phyloP scores from a whole-genome alignment of 768 basidiomycete genomes.

The Pisolithus orientalis region DNA sequence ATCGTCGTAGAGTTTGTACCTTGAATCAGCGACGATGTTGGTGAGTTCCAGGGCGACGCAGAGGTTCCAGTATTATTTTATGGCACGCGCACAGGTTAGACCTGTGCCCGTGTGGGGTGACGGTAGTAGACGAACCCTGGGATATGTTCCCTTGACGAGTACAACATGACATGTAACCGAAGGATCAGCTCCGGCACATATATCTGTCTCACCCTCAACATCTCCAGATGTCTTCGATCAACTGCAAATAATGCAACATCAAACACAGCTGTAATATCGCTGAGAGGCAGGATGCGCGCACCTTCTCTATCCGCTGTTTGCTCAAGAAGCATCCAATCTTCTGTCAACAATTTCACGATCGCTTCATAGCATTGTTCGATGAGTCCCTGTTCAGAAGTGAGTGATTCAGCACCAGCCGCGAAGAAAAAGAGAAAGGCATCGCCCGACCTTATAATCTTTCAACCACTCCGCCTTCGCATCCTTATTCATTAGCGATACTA shows the following conservation, averaged over 20 bases:
- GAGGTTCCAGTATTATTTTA: conserved; percentile 51
- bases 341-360: conserved; percentile 64
- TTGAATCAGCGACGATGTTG: conserved; percentile 84
- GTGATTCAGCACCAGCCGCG: background rate
- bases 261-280: conserved; percentile 1
- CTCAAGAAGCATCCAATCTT: conserved; percentile 69
- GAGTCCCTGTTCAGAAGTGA: conserved; percentile 34
- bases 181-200: conserved; percentile 88
- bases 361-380: conserved; percentile 61
- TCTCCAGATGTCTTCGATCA: conserved; percentile 55
- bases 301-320: conserved; percentile 36
- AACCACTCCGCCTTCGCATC: conserved; percentile 59
- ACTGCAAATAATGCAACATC: conserved; percentile 19
- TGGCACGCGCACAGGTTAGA: background rate
- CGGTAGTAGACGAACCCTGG: conserved; percentile 49
- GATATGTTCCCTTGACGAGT: conserved; percentile 54
- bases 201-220: conserved; percentile 78
- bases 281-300: background rate
- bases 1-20: conserved; percentile 80
- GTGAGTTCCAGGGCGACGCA: conserved; percentile 68
- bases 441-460: conserved; percentile 51
- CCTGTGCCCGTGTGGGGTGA: background rate
- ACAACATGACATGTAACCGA: conserved; percentile 70
- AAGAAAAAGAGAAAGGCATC: background rate
- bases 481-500: conserved; percentile 50